These are phyloP conservation scores for Stagonosporopsis chrysanthemi DNA, from an alignment of 2,329 filamentous ascomycete genomes.

Conservation along the genomic window DNA sequence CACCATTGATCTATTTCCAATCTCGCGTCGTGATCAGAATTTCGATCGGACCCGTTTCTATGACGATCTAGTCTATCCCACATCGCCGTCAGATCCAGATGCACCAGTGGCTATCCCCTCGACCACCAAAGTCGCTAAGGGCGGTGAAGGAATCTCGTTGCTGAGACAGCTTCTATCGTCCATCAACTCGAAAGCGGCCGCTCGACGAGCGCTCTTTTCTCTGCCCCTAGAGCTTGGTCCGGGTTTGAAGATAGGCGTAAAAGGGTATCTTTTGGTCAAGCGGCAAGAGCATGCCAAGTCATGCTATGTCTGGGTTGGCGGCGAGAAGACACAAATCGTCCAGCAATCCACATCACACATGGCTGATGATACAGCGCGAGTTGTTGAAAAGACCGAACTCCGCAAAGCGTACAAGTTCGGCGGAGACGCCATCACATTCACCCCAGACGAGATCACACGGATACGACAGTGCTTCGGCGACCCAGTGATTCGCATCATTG, in stretches of 20 bases:
- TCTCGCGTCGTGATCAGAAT: constrained; percentile 71
- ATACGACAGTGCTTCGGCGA: constrained; percentile 79
- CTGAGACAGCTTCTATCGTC: constrained; percentile 83
- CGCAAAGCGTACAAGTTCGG: constrained; percentile 97
- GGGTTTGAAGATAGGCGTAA: constrained; percentile 84
- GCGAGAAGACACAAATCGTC: constrained; percentile 84
- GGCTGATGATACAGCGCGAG: constrained; percentile 77
- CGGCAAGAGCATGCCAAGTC: constrained; percentile 81
- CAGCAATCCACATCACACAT: constrained; percentile 75
- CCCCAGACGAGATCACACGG: constrained; percentile 79
- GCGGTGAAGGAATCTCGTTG: constrained; percentile 77
- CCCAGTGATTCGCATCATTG: constrained; percentile 85
- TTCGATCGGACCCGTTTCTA: constrained; percentile 92
- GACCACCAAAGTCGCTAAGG: constrained; percentile 69
- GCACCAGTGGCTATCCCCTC: constrained; percentile 62
- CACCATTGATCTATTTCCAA: constrained; percentile 90
- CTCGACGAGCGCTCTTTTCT: constrained; percentile 85
- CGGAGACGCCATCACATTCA: constrained; percentile 86
- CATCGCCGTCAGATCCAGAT: constrained; percentile 70
- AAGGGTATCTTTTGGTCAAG: constrained; percentile 90
- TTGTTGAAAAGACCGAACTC: constrained; percentile 80
- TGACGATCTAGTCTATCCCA: constrained; percentile 91
- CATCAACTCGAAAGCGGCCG: constrained; percentile 87
- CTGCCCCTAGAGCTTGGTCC: constrained; percentile 89
- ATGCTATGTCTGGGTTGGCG: constrained; percentile 86